A percentile compares a stretch with the other conserved stretches of the same genome.
phyloP scores from a whole-genome alignment of 2,329 filamentous ascomycete genomes.

The Calonectria pauciramosa region DNA sequence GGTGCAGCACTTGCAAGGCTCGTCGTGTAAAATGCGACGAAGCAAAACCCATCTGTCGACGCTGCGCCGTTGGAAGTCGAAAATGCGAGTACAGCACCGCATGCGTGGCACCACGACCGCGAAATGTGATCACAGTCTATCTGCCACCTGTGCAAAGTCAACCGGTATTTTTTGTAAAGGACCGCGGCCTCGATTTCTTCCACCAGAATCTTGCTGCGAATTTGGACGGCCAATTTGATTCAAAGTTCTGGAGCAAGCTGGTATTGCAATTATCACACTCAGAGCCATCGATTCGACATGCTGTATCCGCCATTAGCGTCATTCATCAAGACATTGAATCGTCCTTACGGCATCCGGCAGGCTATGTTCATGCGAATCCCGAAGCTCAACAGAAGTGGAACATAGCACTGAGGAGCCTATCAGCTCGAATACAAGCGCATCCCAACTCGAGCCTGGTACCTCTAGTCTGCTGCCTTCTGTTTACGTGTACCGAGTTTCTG shows the following conservation, averaged over 20 bases:
- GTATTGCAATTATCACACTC: constrained; percentile 24
- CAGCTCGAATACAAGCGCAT: constrained; percentile 12
- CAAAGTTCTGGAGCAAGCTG: constrained; percentile 17
- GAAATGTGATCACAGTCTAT: constrained; percentile 20
- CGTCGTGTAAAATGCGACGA: constrained; percentile 25
- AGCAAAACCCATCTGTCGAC: constrained; percentile 18
- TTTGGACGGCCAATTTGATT: constrained; percentile 16
- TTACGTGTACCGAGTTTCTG: constrained; percentile 18
- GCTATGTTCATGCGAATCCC: constrained; percentile 11
- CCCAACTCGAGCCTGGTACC: constrained; percentile 15
- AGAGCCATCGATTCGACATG: constrained; percentile 16
- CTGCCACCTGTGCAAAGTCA: constrained; percentile 10
- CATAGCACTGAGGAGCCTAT: background rate
- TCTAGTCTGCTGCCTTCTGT: constrained; percentile 17
- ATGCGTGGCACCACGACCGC: background rate
- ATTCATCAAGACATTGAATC: constrained; percentile 13
- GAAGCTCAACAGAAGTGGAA: constrained; percentile 6
- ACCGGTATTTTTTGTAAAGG: constrained; percentile 6
- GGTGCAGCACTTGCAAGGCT: constrained; percentile 23
- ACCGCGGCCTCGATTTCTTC: constrained; percentile 20
- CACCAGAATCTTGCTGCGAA: background rate
- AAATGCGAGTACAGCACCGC: constrained; percentile 14
- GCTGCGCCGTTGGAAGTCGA: constrained; percentile 6
- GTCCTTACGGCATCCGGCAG: constrained; percentile 11
- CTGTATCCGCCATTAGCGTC: constrained; percentile 16